Evolutionary conservation across 129 eudicot genomes (phyloP).

Genomic region (Gnaphalium uliginosum): DNA sequence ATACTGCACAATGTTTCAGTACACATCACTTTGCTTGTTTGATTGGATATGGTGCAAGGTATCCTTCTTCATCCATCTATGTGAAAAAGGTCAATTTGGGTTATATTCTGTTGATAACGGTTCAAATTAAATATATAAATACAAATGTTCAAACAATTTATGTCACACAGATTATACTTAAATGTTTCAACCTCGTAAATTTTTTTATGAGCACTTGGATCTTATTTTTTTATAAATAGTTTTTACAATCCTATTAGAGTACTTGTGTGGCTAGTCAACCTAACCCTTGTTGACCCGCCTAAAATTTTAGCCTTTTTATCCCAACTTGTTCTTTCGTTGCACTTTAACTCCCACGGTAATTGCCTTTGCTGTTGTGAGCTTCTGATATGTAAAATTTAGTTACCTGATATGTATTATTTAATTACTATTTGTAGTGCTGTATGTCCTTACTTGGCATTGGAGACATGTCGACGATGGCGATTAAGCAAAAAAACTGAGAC

Average conservation of each 20-base stretch:
- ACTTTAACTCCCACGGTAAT: background rate
- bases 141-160: background rate
- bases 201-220: background rate
- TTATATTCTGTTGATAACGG: slow-evolving; percentile 1
- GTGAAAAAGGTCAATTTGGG: slow-evolving; percentile 26
- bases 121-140: background rate
- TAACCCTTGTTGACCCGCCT: background rate
- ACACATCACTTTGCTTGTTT: slow-evolving; percentile 99
- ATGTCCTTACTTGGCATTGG: slow-evolving; percentile 97
- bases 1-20: slow-evolving; percentile 99
- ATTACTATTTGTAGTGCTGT: slow-evolving; percentile 63
- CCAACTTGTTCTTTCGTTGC: background rate
- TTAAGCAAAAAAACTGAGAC: slow-evolving; percentile 90
- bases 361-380: background rate
- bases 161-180: background rate
- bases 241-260: background rate
- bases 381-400: background rate
- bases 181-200: slow-evolving; percentile 9
- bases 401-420: background rate
- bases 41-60: slow-evolving; percentile 99
- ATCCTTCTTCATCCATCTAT: slow-evolving; percentile 3
- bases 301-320: background rate
- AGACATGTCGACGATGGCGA: slow-evolving; percentile 99
- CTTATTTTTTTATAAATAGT: background rate
- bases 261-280: background rate